A percentile compares a stretch with the other conserved stretches of the same genome.
Conservation (phyloP, 352 stramenopile genomes). For the Elongisporangium anandrum region DNA sequence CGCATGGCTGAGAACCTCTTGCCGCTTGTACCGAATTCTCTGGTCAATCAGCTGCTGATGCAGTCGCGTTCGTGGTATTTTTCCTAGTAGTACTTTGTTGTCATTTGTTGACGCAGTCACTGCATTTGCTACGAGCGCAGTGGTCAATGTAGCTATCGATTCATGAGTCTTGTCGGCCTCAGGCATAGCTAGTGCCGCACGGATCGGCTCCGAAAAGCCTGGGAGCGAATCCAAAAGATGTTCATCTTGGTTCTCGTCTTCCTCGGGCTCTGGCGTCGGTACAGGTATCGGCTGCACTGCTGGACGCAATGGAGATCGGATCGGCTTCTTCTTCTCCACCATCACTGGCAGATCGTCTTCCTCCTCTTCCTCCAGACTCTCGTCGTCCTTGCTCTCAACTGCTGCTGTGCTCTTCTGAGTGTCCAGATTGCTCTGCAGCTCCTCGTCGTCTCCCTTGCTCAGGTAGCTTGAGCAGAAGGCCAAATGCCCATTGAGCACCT, state of each 20-base stretch:
- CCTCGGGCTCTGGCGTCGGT: background rate
- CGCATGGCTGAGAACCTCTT: slow-evolving; percentile 27
- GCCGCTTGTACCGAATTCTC: slow-evolving; percentile 32
- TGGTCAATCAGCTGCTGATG: slow-evolving; percentile 65
- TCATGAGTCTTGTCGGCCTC: background rate
- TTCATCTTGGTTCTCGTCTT: slow-evolving; percentile 5
- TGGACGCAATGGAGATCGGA: background rate
- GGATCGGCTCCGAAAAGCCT: slow-evolving; percentile 24
- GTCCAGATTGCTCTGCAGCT: slow-evolving; percentile 1
- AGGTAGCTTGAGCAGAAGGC: slow-evolving; percentile 55
- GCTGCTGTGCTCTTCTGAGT: slow-evolving; percentile 7
- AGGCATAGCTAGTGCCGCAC: background rate
- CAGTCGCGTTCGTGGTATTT: slow-evolving; percentile 21
- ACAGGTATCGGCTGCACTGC: background rate
- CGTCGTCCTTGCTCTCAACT: slow-evolving; percentile 14
- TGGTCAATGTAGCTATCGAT: background rate
- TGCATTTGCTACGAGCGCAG: background rate
- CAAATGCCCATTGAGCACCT: slow-evolving; percentile 58
- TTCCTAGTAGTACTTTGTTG: background rate
- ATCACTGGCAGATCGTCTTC: slow-evolving; percentile 47
- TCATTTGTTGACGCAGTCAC: background rate
- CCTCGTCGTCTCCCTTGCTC: slow-evolving; percentile 5
- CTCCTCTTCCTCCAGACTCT: slow-evolving; percentile 27
- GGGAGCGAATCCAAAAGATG: slow-evolving; percentile 24
- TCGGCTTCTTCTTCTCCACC: slow-evolving; percentile 34